These are phyloP conservation scores for Orobanche coerulescens DNA, from an alignment of 257 asterid species.

Conservation along the genomic window DNA sequence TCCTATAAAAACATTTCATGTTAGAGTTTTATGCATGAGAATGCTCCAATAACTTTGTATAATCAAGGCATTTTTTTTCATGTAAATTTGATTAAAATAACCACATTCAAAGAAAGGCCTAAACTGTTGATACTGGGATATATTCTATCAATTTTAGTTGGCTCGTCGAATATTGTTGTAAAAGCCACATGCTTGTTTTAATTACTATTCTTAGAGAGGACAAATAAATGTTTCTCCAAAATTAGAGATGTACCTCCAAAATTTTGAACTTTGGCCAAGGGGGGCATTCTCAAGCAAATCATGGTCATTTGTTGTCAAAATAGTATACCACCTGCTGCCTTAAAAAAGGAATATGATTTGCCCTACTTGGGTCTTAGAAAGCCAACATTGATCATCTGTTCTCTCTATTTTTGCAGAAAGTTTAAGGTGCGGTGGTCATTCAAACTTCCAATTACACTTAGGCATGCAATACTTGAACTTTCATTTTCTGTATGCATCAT, in stretches of 20 bases:
- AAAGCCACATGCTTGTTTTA: not conserved
- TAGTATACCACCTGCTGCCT: not conserved
- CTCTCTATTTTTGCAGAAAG: not conserved
- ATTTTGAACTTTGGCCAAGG: not conserved
- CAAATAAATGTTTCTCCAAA: not conserved
- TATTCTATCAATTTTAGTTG: not conserved
- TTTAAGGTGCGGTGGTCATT: constrained; percentile 15
- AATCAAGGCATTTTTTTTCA: not conserved
- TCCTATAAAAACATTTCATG: not conserved
- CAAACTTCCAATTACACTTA: not conserved
- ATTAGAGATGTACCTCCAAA: not conserved
- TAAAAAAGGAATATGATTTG: not conserved
- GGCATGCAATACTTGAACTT: not conserved
- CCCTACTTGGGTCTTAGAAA: not conserved
- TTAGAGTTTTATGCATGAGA: not conserved
- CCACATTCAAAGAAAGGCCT: not conserved
- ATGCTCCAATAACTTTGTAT: not conserved
- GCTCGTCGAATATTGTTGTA: not conserved
- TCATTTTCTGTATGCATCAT: constrained; percentile 8
- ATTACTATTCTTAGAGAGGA: not conserved
- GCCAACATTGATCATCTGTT: not conserved
- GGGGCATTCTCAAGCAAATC: not conserved
- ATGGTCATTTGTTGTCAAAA: not conserved
- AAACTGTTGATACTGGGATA: not conserved
- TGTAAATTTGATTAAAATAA: not conserved